Evolutionary conservation across 306 rosid genomes (phyloP).

Genomic region (Biancaea sappan): DNA sequence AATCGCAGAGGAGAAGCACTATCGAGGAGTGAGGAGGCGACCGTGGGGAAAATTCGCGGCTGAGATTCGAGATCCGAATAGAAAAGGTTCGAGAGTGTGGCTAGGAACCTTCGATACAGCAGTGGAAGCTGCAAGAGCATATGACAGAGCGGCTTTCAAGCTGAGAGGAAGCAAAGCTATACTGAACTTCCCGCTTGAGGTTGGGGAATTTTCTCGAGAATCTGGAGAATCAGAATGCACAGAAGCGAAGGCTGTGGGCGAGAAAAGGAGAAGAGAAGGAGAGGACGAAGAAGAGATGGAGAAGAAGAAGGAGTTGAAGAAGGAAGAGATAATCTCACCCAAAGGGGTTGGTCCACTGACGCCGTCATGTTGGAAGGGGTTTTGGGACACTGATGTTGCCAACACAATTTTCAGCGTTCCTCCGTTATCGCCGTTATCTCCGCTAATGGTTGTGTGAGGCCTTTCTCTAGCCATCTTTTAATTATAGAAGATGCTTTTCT

Average conservation of each 20-base stretch:
- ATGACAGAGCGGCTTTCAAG: slow-evolving; percentile 53
- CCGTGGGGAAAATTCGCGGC: slow-evolving; percentile 57
- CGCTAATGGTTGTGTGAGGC: slow-evolving; percentile 44
- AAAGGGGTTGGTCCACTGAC: slow-evolving; percentile 43
- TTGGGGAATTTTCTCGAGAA: slow-evolving; percentile 12
- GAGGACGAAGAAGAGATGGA: neutral
- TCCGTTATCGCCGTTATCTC: slow-evolving; percentile 56
- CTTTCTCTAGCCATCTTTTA: neutral
- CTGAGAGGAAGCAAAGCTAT: slow-evolving; percentile 59
- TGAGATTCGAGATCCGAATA: slow-evolving; percentile 50
- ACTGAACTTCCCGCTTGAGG: slow-evolving; percentile 47
- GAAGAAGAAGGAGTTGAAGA: slow-evolving; percentile 27
- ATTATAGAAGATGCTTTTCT: neutral
- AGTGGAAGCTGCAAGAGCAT: slow-evolving; percentile 56
- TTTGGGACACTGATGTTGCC: slow-evolving; percentile 50
- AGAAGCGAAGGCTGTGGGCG: slow-evolving; percentile 27
- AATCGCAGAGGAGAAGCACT: slow-evolving; percentile 31
- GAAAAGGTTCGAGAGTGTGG: slow-evolving; percentile 53
- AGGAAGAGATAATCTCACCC: slow-evolving; percentile 25
- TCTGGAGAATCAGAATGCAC: neutral
- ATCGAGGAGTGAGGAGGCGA: slow-evolving; percentile 51
- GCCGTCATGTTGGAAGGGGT: slow-evolving; percentile 58
- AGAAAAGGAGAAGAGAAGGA: slow-evolving; percentile 43
- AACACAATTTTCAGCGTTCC: slow-evolving; percentile 55
- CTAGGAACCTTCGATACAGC: slow-evolving; percentile 59